phyloP scores from a whole-genome alignment of 768 basidiomycete species.

The Infundibulicybe gibba region DNA sequence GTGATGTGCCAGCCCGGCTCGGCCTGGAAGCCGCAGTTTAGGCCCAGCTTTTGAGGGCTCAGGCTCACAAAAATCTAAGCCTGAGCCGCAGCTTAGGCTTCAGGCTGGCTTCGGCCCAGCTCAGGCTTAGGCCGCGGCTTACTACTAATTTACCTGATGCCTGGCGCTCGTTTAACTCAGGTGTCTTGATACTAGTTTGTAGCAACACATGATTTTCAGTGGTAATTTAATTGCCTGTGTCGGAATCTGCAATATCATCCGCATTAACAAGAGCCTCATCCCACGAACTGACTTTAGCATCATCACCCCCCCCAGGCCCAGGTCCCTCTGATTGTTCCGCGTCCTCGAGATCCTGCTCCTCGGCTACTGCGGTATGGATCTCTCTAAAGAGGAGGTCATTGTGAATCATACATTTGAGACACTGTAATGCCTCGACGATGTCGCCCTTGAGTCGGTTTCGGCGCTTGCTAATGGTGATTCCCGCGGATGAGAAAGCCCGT shows the following conservation, averaged over 20 bases:
- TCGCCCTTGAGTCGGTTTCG: slow-evolving; percentile 28
- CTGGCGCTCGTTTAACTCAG: too few species aligned
- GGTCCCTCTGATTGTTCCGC: too few species aligned
- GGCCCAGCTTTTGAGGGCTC: slow-evolving; percentile 18
- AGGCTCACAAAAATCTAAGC: slow-evolving; percentile 13
- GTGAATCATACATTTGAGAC: slow-evolving; percentile 18
- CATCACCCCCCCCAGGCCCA: too few species aligned
- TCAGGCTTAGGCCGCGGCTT: background rate
- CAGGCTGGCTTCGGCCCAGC: slow-evolving; percentile 6
- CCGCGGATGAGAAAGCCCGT: slow-evolving; percentile 33
- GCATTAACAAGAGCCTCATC: too few species aligned
- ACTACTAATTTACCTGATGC: too few species aligned
- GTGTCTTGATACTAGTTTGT: too few species aligned
- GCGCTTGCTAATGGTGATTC: slow-evolving; percentile 33
- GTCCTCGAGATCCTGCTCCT: too few species aligned
- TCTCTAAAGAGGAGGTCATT: slow-evolving; percentile 21
- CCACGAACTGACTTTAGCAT: too few species aligned
- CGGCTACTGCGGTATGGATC: slow-evolving; percentile 1
- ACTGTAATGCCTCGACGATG: slow-evolving; percentile 29
- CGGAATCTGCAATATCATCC: too few species aligned
- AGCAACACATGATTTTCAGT: too few species aligned
- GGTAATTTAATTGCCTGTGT: too few species aligned
- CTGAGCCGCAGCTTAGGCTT: slow-evolving; percentile 9
- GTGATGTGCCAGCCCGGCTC: slow-evolving; percentile 20
- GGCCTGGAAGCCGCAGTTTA: slow-evolving; percentile 14